Conservation (phyloP, 106 monocot genomes). For the Platanthera zijinensis region DNA sequence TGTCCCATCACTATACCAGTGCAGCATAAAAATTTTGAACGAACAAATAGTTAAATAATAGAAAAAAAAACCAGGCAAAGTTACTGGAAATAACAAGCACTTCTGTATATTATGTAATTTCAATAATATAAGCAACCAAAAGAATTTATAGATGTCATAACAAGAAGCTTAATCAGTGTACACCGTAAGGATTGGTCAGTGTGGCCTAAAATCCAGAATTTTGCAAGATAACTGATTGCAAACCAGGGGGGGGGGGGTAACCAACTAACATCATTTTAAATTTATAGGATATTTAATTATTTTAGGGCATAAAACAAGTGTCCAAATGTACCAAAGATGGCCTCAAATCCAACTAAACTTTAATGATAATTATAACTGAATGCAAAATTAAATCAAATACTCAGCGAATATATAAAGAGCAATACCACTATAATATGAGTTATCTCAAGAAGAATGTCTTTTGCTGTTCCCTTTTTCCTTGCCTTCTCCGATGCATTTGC, state of each 20-base stretch:
- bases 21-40: not conserved
- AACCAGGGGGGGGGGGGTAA: not conserved
- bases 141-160: not conserved
- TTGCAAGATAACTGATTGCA: not conserved
- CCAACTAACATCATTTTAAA: too few relatives aligned
- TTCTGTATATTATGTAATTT: not conserved
- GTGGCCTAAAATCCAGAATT: not conserved
- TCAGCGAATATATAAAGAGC: not conserved
- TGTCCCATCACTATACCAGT: not conserved
- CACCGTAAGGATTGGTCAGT: not conserved
- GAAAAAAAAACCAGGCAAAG: not conserved
- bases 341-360: not conserved
- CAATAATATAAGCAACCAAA: not conserved
- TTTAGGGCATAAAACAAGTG: too few relatives aligned
- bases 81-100: not conserved
- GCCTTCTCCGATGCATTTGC: conserved; percentile 27
- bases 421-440: conserved; percentile 95
- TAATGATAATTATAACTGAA: not conserved
- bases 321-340: not conserved
- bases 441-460: conserved; percentile 44
- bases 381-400: not conserved
- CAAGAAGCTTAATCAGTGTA: not conserved
- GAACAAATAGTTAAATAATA: not conserved
- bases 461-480: conserved; percentile 12
- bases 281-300: too few relatives aligned